These are phyloP conservation scores for Penicillium paradoxum DNA, from an alignment of 495 filamentous ascomycete species.

Conservation along the genomic window DNA sequence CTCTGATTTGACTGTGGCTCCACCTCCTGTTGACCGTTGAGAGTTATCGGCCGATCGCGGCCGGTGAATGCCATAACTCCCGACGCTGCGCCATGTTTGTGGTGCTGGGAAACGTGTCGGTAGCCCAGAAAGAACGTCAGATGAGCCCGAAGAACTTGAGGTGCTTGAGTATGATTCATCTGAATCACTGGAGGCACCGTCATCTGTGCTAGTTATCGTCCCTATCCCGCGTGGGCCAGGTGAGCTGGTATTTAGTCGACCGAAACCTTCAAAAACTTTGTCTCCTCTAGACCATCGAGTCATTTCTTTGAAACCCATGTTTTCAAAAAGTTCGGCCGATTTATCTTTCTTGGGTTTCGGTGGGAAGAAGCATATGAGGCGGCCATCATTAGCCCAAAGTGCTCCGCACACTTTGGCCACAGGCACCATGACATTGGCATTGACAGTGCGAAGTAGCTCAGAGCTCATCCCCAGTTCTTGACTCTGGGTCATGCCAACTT, in stretches of 20 bases:
- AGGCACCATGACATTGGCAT: conserved; percentile 72
- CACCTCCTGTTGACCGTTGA: conserved; percentile 49
- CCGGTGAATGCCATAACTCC: conserved; percentile 41
- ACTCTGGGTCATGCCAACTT: conserved; percentile 53
- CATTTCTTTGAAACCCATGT: conserved; percentile 55
- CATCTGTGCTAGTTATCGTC: conserved; percentile 45
- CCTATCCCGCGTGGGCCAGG: conserved; percentile 46
- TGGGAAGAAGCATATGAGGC: conserved; percentile 81
- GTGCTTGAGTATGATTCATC: conserved; percentile 63
- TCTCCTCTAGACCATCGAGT: conserved; percentile 57
- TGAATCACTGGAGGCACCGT: conserved; percentile 52
- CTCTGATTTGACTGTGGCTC: conserved; percentile 31
- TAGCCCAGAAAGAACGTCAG: conserved; percentile 47
- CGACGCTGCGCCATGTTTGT: conserved; percentile 50
- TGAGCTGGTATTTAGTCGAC: conserved; percentile 61
- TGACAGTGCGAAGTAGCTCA: conserved; percentile 50
- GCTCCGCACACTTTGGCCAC: conserved; percentile 70
- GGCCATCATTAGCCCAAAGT: conserved; percentile 70
- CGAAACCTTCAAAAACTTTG: conserved; percentile 81
- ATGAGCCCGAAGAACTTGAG: conserved; percentile 68
- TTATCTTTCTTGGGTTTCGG: conserved; percentile 76
- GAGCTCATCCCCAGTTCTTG: conserved; percentile 53
- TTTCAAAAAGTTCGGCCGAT: conserved; percentile 57
- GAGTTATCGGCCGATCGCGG: conserved; percentile 50
- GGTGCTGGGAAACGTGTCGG: conserved; percentile 47